phyloP scores from a whole-genome alignment of 495 filamentous ascomycete genomes.

The Aspergillus coremiiformis region DNA sequence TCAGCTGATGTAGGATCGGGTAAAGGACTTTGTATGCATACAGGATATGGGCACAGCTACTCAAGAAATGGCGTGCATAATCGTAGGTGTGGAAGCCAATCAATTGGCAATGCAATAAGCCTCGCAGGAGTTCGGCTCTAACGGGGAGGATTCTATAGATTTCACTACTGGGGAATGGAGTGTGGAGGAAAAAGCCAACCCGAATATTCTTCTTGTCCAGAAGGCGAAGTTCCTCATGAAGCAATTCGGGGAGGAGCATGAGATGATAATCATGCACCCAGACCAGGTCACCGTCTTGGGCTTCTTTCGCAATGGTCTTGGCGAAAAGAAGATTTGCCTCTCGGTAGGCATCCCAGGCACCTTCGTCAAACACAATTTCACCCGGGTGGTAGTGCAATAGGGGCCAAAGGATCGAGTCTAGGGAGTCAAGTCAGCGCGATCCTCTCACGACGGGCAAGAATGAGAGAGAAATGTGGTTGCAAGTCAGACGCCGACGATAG shows the following conservation, averaged over 20 bases:
- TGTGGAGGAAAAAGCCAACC: conserved; percentile 96
- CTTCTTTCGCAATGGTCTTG: conserved; percentile 67
- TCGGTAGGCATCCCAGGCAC: conserved; percentile 83
- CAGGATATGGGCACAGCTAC: conserved; percentile 84
- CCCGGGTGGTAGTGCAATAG: conserved; percentile 97
- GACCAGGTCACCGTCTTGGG: conserved; percentile 83
- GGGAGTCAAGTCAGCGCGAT: background rate
- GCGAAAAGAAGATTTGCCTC: conserved; percentile 91
- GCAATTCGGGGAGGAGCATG: conserved; percentile 94
- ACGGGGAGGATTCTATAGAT: conserved; percentile 95
- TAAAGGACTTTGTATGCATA: conserved; percentile 34
- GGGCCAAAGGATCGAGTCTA: conserved; percentile 95
- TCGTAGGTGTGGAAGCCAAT: conserved; percentile 97
- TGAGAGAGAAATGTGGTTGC: background rate
- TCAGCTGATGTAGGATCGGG: background rate
- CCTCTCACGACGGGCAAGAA: background rate
- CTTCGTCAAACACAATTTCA: conserved; percentile 95
- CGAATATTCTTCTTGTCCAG: conserved; percentile 71
- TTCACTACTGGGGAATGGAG: conserved; percentile 94
- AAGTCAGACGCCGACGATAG: background rate
- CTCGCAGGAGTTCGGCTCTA: conserved; percentile 74
- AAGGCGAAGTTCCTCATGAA: conserved; percentile 73
- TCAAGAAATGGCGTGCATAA: conserved; percentile 90
- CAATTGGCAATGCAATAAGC: conserved; percentile 84
- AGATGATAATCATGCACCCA: conserved; percentile 99